A percentile compares a stretch with the other conserved stretches of the same genome.
Conservation (phyloP, 805 yeast species). For the Tetrapisispora namnaoensis region DNA sequence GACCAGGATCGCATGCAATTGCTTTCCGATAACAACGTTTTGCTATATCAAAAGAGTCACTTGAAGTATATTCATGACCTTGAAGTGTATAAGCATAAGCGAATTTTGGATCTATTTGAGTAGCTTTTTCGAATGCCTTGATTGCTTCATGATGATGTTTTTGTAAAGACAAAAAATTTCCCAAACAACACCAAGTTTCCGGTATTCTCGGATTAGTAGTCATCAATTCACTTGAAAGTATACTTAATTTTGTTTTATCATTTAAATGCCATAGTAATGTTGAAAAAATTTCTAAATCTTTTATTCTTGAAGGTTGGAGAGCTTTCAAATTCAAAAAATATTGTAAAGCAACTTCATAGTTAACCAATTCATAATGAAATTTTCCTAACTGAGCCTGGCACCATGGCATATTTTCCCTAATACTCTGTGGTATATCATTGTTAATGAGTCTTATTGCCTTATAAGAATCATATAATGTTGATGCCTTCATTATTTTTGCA, state of each 20-base stretch:
- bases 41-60: constrained; percentile 86
- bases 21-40: constrained; percentile 74
- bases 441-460: constrained; percentile 66
- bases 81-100: constrained; percentile 86
- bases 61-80: constrained; percentile 85
- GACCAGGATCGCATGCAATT: constrained; percentile 64
- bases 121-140: constrained; percentile 73
- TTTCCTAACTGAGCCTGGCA: constrained; percentile 73
- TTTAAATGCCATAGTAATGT: constrained; percentile 90
- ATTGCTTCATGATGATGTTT: constrained; percentile 87
- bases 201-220: constrained; percentile 57
- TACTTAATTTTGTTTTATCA: constrained; percentile 68
- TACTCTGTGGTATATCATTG: constrained; percentile 41
- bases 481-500: constrained; percentile 13
- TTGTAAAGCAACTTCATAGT: constrained; percentile 65
- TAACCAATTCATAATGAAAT: constrained; percentile 76
- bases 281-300: constrained; percentile 86
- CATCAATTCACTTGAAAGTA: constrained; percentile 69
- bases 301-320: constrained; percentile 65
- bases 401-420: constrained; percentile 69
- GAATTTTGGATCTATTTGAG: constrained; percentile 53
- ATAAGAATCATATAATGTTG: constrained; percentile 56
- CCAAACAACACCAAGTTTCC: constrained; percentile 86
- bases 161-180: constrained; percentile 75
- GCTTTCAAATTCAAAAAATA: constrained; percentile 54